Base-by-base conservation (phyloP, 345 rosid genomes). In the Cardamine resedifolia region DNA sequence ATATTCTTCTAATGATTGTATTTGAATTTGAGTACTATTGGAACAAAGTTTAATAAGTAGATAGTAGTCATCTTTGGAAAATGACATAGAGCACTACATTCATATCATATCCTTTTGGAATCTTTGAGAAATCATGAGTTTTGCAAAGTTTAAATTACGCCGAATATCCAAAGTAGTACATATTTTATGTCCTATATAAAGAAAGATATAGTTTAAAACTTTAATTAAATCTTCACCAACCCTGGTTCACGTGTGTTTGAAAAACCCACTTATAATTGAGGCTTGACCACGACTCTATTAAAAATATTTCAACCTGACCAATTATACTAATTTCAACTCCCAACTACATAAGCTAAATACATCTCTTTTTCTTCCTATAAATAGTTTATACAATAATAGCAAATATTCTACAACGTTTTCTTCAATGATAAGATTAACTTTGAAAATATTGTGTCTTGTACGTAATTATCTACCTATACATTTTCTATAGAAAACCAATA, bases 81-180 rank as follows among this genome's bases (percentile, higher is more conserved):
- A n/a, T n/a, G n/a, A n/a, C n/a, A n/a, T n/a, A 64, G 68, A 45
- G 56, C 41, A 64, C 68, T 47, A 10, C 26, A 18, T 7, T 28
- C 68, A 19, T 30, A 24, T 19, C 68, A 45, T 30, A 47, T 64
- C 56, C 56, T 19, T 43, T 18, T 27, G 8, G 68, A 30, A 64
- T 64, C 43, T 64, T 64, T 44, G 23, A 64, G 68, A 45, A 47
- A 45, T 64, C 38, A 28, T 28, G n/a, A 64, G 16, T 44, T 64
- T 34, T 33, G n/a, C 41, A 31, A 31, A 30, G 61, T 31, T 56
- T 30, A 30, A 56, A 1, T 30, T 55, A 28, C 38, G 21, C 21
- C 59, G 38, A 56, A 56, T 27, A 31, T 30, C 21, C 38, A 4
- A 56, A n/a, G 39, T 16, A 56, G 12, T 30, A 7, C 9, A 28